Percentiles rank a stretch among this genome's conserved stretches.
These are phyloP conservation scores for Hysterium pulicare DNA, from an alignment of 2,329 filamentous ascomycete genomes.

Conservation along the genomic window DNA sequence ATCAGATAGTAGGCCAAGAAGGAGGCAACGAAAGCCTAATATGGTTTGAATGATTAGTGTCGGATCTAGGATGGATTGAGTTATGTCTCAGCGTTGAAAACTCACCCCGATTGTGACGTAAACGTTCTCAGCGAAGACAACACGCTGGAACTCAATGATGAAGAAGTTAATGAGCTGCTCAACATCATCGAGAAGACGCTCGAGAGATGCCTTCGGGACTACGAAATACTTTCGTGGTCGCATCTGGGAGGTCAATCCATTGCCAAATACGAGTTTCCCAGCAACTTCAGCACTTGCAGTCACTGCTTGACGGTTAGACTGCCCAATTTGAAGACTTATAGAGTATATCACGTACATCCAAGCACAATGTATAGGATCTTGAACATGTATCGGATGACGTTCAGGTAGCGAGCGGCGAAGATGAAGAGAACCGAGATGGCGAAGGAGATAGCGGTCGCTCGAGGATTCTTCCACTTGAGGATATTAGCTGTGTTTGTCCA, in stretches of 20 bases:
- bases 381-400: constrained; percentile 59
- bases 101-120: constrained; percentile 58
- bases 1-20: constrained; percentile 63
- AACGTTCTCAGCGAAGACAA: constrained; percentile 64
- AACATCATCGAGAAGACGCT: constrained; percentile 59
- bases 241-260: constrained; percentile 59
- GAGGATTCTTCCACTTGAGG: constrained; percentile 61
- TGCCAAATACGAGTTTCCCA: constrained; percentile 54
- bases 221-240: constrained; percentile 64
- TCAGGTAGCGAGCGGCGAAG: constrained; percentile 61
- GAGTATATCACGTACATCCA: constrained; percentile 46
- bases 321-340: constrained; percentile 1
- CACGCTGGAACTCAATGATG: constrained; percentile 64
- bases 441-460: constrained; percentile 61
- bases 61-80: constrained; percentile 5
- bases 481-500: constrained; percentile 10
- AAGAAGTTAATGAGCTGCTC: constrained; percentile 67
- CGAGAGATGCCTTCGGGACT: constrained; percentile 61
- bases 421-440: constrained; percentile 55
- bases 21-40: constrained; percentile 58
- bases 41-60: background rate
- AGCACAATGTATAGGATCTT: constrained; percentile 58
- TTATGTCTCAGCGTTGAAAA: constrained; percentile 6
- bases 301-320: constrained; percentile 37
- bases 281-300: constrained; percentile 57